Evolutionary conservation across 306 rosid genomes (phyloP).

Genomic region (Cucurbita argyrosperma): DNA sequence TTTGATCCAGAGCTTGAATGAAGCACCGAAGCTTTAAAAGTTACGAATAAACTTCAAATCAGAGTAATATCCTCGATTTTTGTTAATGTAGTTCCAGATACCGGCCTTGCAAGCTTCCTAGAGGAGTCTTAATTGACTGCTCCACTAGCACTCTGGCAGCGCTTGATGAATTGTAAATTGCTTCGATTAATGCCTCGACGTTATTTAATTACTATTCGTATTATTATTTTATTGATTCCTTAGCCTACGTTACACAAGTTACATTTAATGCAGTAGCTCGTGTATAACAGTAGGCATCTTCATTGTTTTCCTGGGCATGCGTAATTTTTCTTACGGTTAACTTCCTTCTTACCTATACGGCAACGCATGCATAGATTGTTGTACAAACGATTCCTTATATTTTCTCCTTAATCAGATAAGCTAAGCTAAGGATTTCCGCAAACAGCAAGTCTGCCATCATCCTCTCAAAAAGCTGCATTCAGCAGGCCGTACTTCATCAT

Average conservation of each 20-base stretch:
- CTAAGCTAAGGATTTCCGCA: not conserved
- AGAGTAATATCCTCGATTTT: not conserved
- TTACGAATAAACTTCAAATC: not conserved
- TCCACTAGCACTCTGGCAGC: not conserved
- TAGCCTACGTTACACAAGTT: not conserved
- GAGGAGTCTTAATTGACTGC: constrained; percentile 33
- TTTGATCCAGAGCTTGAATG: not conserved
- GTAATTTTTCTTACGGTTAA: not conserved
- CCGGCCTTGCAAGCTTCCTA: constrained; percentile 63
- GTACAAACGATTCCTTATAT: not conserved
- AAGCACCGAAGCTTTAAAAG: not conserved
- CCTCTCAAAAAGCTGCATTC: not conserved
- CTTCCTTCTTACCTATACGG: not conserved
- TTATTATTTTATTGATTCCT: not conserved
- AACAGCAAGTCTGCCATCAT: not conserved
- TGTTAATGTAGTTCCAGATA: constrained; percentile 49
- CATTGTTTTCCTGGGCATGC: not conserved
- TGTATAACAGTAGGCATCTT: not conserved
- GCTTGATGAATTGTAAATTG: not conserved
- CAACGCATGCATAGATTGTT: not conserved
- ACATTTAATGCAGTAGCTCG: not conserved
- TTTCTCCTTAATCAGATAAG: not conserved
- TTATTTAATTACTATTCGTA: not conserved
- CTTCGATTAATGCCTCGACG: not conserved
- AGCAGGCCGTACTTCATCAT: not conserved